Evolutionary conservation across 2,329 filamentous ascomycete genomes (phyloP).

Genomic region (Colletotrichum aenigma): DNA sequence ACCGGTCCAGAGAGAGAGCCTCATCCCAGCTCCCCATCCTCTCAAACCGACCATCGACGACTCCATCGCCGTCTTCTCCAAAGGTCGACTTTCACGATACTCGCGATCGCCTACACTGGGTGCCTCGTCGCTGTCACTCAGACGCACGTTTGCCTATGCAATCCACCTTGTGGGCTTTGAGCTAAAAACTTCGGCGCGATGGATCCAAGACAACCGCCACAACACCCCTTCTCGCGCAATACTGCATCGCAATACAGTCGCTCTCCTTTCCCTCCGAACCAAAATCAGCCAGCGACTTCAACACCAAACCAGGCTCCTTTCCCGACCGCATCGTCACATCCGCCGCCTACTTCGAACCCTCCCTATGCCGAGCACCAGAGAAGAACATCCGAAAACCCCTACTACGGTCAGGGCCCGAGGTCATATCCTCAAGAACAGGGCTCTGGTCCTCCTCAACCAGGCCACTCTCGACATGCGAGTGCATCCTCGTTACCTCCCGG

Average conservation of each 20-base stretch:
- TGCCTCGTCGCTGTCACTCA: conserved; percentile 4
- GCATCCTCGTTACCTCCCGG: conserved; percentile 47
- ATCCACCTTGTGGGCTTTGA: conserved; percentile 26
- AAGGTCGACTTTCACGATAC: neutral
- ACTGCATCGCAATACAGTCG: conserved; percentile 32
- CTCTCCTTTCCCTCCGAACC: conserved; percentile 27
- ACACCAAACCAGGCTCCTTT: conserved; percentile 23
- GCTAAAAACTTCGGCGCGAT: conserved; percentile 40
- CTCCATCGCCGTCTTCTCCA: neutral
- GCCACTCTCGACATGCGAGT: conserved; percentile 47
- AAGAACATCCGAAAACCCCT: conserved; percentile 48
- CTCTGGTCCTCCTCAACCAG: conserved; percentile 32
- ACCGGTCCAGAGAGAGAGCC: neutral
- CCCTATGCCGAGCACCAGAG: conserved; percentile 37
- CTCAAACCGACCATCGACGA: neutral
- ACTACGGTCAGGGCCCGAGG: conserved; percentile 39
- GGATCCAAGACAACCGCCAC: conserved; percentile 34
- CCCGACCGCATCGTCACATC: conserved; percentile 13
- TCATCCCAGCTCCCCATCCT: neutral
- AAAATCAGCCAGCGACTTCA: neutral
- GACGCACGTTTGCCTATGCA: conserved; percentile 7
- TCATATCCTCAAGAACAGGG: conserved; percentile 34
- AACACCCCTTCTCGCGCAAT: conserved; percentile 32
- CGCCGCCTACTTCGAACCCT: conserved; percentile 19
- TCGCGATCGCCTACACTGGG: conserved; percentile 9